Conservation (phyloP, 2,329 filamentous ascomycete species). For the Colletotrichum incanum region DNA sequence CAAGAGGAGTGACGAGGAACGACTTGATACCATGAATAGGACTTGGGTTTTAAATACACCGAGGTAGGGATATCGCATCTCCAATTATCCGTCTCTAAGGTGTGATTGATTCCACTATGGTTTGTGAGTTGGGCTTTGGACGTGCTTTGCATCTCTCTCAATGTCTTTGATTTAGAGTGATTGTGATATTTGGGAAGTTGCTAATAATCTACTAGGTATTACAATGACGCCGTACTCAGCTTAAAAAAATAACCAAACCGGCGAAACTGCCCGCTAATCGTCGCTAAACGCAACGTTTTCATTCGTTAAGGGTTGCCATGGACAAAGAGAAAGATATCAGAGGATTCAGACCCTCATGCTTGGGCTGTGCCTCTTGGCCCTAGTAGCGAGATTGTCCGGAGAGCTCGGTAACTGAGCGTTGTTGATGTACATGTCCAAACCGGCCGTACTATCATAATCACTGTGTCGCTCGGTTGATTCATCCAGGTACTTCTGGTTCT, state of each 20-base stretch:
- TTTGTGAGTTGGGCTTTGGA: not conserved
- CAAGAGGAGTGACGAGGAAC: slow-evolving; percentile 12
- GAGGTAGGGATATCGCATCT: slow-evolving; percentile 24
- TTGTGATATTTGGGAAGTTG: slow-evolving; percentile 3
- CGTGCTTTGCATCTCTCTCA: not conserved
- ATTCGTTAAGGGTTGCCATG: slow-evolving; percentile 4
- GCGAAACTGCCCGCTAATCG: slow-evolving; percentile 8
- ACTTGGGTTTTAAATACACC: not conserved
- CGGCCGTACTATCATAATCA: slow-evolving; percentile 54
- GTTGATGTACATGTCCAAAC: slow-evolving; percentile 61
- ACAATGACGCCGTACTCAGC: slow-evolving; percentile 24
- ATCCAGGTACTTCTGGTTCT: not conserved
- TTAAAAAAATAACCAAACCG: not conserved
- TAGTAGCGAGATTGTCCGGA: slow-evolving; percentile 52
- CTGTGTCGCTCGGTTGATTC: slow-evolving; percentile 34
- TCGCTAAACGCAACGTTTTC: not conserved
- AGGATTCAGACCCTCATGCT: slow-evolving; percentile 49
- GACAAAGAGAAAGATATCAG: slow-evolving; percentile 33
- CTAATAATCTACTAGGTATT: slow-evolving; percentile 27
- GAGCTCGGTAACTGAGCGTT: slow-evolving; percentile 63
- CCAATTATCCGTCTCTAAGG: not conserved
- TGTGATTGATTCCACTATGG: not conserved
- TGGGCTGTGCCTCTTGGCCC: slow-evolving; percentile 21
- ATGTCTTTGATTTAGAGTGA: slow-evolving; percentile 4
- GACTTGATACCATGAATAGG: slow-evolving; percentile 36